Evolutionary conservation across 257 asterid genomes (phyloP).

Genomic region (Fraxinus quadrangulata): DNA sequence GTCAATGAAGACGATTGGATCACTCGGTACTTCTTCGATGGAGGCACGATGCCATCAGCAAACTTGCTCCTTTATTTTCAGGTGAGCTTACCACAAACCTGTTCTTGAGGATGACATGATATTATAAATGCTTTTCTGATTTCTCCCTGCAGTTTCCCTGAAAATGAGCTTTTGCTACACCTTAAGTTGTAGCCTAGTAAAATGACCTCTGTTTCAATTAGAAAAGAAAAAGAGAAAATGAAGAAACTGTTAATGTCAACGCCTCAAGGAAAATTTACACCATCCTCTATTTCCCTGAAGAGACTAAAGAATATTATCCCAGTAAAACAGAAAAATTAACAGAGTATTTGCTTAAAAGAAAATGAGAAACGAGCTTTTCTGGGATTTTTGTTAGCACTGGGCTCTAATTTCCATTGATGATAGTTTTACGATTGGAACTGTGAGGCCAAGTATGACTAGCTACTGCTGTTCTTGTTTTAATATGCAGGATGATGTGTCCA

Average conservation of each 20-base stretch:
- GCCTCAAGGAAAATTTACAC: not conserved
- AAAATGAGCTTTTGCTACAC: not conserved
- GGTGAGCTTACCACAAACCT: constrained; percentile 39
- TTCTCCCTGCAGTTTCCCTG: not conserved
- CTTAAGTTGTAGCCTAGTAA: not conserved
- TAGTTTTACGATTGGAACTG: not conserved
- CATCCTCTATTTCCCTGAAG: not conserved
- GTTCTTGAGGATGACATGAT: not conserved
- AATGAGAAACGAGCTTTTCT: not conserved
- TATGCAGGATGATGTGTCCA: constrained; percentile 81
- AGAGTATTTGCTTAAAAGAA: too few species aligned
- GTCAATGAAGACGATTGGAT: constrained; percentile 89
- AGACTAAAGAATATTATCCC: not conserved
- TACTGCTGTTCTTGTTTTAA: constrained; percentile 11
- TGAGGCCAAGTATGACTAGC: not conserved
- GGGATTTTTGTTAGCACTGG: not conserved
- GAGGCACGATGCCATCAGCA: constrained; percentile 96
- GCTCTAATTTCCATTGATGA: not conserved
- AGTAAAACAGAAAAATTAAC: not conserved
- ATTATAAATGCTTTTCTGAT: not conserved
- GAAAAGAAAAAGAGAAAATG: not conserved
- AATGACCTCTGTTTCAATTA: not conserved
- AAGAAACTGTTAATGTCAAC: not conserved
- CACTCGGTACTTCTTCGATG: constrained; percentile 85
- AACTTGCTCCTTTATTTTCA: constrained; percentile 93